Conservation (phyloP, 2,329 filamentous ascomycete species). For the Neofusicoccum ribis region DNA sequence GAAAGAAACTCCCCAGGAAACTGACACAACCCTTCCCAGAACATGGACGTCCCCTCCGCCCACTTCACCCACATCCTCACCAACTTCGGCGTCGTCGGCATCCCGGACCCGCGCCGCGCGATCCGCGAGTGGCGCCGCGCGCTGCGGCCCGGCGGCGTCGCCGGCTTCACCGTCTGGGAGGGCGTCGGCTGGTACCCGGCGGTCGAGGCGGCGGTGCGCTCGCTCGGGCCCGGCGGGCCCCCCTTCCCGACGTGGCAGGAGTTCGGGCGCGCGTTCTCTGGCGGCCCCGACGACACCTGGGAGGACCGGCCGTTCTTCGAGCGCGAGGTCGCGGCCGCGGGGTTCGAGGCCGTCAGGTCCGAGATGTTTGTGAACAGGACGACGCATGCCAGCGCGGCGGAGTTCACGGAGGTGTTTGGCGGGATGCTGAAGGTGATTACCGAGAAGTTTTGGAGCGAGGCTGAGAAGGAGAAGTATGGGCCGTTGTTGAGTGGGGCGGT, state of each 20-base stretch:
- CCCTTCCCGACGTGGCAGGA: not conserved
- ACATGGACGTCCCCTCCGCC: slow-evolving; percentile 9
- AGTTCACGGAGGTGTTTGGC: not conserved
- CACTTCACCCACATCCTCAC: slow-evolving; percentile 37
- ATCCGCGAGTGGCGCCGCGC: slow-evolving; percentile 31
- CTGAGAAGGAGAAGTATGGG: slow-evolving; percentile 14
- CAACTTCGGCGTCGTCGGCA: slow-evolving; percentile 51
- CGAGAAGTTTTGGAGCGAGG: slow-evolving; percentile 17
- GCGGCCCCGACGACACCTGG: not conserved
- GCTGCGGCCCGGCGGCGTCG: slow-evolving; percentile 59
- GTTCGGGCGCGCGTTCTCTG: not conserved
- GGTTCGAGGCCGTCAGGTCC: slow-evolving; percentile 3
- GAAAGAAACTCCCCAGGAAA: not conserved
- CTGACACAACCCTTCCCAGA: slow-evolving; percentile 20
- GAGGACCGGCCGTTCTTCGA: slow-evolving; percentile 1
- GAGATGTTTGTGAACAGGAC: not conserved
- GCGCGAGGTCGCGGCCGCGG: not conserved
- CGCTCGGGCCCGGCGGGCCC: not conserved
- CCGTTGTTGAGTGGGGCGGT: slow-evolving; percentile 1
- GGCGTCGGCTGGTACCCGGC: slow-evolving; percentile 8
- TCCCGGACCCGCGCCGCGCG: slow-evolving; percentile 44
- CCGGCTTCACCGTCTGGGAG: slow-evolving; percentile 54
- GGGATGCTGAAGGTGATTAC: not conserved
- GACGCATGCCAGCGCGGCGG: not conserved
- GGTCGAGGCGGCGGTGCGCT: not conserved